phyloP scores from a whole-genome alignment of 306 rosid genomes.

The Oxytropis ochrocephala region DNA sequence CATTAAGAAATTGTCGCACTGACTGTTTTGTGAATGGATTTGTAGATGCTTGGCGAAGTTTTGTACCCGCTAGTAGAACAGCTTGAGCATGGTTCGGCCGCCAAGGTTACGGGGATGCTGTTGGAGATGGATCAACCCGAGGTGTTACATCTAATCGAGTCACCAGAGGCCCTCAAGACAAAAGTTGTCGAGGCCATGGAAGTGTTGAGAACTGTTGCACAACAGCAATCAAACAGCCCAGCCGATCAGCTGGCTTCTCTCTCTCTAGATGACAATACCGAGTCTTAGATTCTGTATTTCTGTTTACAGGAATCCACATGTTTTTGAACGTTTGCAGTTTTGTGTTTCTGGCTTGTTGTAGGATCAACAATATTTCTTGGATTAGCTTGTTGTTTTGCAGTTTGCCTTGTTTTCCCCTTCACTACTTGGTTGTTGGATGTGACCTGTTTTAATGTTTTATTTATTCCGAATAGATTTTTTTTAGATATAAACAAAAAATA shows the following conservation, averaged over 20 bases:
- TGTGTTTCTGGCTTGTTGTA: not conserved
- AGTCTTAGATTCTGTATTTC: constrained; percentile 21
- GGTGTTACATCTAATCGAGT: constrained; percentile 63
- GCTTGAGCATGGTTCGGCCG: constrained; percentile 57
- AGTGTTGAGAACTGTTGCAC: constrained; percentile 62
- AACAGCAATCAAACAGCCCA: constrained; percentile 40
- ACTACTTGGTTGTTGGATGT: not conserved
- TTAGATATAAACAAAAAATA: not conserved
- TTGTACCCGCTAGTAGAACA: constrained; percentile 64
- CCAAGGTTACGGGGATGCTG: constrained; percentile 81
- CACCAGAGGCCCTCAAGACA: constrained; percentile 65
- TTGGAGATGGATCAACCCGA: constrained; percentile 87
- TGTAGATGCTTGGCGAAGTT: constrained; percentile 73
- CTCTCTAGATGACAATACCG: constrained; percentile 47
- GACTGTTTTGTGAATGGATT: not conserved
- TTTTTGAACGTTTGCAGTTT: constrained; percentile 10
- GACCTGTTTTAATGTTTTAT: not conserved
- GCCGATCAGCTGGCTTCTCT: constrained; percentile 56
- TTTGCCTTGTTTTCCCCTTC: not conserved
- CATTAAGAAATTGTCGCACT: not conserved
- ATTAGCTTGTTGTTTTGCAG: constrained; percentile 11
- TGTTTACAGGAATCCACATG: not conserved
- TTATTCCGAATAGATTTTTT: not conserved
- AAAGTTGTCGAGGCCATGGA: constrained; percentile 75
- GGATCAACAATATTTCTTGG: constrained; percentile 14